Percentiles rank a stretch among this genome's conserved stretches.
Conservation (phyloP, 2,329 filamentous ascomycete genomes). For the Claviceps sp. region DNA sequence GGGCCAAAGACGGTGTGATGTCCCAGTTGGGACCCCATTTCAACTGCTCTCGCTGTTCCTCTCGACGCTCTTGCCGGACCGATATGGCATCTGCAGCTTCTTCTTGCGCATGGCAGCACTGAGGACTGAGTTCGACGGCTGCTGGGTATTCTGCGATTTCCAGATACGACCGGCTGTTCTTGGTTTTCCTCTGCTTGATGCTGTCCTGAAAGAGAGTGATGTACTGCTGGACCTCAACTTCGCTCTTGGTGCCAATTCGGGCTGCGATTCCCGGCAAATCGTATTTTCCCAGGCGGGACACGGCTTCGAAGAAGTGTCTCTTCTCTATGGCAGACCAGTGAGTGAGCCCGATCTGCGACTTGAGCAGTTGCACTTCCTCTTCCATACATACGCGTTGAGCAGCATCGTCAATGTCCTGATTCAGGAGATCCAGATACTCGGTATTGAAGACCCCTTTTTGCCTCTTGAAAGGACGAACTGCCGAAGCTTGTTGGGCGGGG, state of each 20-base stretch:
- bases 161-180: conserved; percentile 19
- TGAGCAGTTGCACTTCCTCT: conserved; percentile 20
- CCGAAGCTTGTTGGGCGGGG: conserved; percentile 12
- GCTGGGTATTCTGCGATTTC: conserved; percentile 49
- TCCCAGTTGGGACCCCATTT: conserved; percentile 56
- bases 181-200: conserved; percentile 25
- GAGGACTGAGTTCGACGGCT: conserved; percentile 56
- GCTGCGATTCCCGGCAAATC: conserved; percentile 48
- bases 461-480: conserved; percentile 29
- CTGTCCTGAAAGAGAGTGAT: conserved; percentile 46
- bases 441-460: conserved; percentile 28
- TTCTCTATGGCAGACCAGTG: conserved; percentile 64
- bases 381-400: conserved; percentile 22
- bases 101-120: conserved; percentile 54
- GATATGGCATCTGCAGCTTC: conserved; percentile 53
- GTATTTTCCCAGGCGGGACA: conserved; percentile 50
- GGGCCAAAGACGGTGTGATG: conserved; percentile 33
- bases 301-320: conserved; percentile 48
- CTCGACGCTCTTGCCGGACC: conserved; percentile 47
- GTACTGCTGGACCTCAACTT: conserved; percentile 60
- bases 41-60: conserved; percentile 44
- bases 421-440: conserved; percentile 38
- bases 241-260: conserved; percentile 56
- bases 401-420: conserved; percentile 44
- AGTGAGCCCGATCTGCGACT: conserved; percentile 52